Percentiles rank a stretch among this genome's conserved stretches.
Conservation (phyloP, 2,329 filamentous ascomycete species). For the Hirsutella minnesotensis region DNA sequence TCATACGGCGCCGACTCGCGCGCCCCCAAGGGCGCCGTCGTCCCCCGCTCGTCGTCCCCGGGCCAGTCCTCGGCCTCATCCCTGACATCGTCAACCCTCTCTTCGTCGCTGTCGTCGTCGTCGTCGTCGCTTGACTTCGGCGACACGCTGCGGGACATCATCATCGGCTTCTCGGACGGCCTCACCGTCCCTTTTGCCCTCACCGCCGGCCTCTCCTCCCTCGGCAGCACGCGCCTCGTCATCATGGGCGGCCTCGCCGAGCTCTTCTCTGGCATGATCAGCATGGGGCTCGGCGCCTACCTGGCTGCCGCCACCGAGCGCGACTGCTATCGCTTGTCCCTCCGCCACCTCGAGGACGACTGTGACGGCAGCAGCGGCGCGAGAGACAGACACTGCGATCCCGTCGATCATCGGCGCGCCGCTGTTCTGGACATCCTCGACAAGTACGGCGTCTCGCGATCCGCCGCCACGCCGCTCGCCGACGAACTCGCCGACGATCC, state of each 20-base stretch:
- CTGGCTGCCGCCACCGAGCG: constrained; percentile 51
- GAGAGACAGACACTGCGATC: constrained; percentile 28
- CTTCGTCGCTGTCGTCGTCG: constrained; percentile 6
- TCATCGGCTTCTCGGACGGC: constrained; percentile 67
- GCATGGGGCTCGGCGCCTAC: constrained; percentile 67
- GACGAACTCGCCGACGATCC: constrained; percentile 35
- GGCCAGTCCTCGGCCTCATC: neutral
- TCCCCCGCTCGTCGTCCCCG: constrained; percentile 5
- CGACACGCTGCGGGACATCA: constrained; percentile 48
- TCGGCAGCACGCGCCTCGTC: constrained; percentile 54
- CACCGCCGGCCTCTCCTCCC: constrained; percentile 57
- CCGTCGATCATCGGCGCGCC: constrained; percentile 28
- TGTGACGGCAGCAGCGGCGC: constrained; percentile 26
- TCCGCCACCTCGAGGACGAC: constrained; percentile 32
- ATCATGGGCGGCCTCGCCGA: constrained; percentile 65
- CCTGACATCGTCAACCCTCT: neutral
- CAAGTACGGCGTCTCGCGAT: constrained; percentile 34
- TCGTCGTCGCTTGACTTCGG: constrained; percentile 21
- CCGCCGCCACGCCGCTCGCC: constrained; percentile 32
- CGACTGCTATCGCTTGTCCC: constrained; percentile 37
- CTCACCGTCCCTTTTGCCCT: constrained; percentile 71
- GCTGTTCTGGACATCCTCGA: constrained; percentile 41
- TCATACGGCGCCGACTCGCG: constrained; percentile 13
- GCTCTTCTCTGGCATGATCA: constrained; percentile 63
- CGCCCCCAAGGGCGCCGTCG: constrained; percentile 9